A percentile compares a stretch with the other conserved stretches of the same genome.
Evolutionary conservation across 495 filamentous ascomycete genomes (phyloP).

Genomic region (Neurospora sp.): DNA sequence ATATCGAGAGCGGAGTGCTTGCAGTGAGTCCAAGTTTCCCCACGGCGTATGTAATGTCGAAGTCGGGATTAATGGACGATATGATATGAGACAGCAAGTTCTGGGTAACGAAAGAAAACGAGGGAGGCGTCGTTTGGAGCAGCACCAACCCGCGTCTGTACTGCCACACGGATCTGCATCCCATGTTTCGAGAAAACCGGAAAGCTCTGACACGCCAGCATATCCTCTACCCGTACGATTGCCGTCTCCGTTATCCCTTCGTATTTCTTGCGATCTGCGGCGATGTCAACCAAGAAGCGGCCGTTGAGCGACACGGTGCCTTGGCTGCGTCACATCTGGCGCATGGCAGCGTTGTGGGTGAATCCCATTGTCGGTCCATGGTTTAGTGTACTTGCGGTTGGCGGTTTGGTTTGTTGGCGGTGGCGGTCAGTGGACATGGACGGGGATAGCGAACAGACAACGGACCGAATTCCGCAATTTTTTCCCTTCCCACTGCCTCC

Average conservation of each 20-base stretch:
- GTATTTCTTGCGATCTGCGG: not conserved
- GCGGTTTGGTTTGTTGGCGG: not conserved
- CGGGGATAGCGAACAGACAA: not conserved
- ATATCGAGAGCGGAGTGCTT: not conserved
- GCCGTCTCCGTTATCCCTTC: not conserved
- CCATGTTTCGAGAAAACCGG: not conserved
- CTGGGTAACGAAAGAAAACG: not conserved
- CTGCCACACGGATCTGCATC: not conserved
- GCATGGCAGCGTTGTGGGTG: too few species aligned
- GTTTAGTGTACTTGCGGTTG: not conserved
- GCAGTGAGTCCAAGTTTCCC: not conserved
- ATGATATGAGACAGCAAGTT: not conserved
- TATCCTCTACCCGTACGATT: not conserved
- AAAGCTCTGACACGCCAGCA: not conserved
- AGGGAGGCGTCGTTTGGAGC: not conserved
- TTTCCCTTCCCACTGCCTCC: not conserved
- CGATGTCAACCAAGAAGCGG: not conserved
- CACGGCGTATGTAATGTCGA: not conserved
- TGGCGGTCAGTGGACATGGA: not conserved
- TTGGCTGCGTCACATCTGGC: too few species aligned
- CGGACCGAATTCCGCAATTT: not conserved
- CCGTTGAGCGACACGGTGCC: not conserved
- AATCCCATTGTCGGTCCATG: too few species aligned
- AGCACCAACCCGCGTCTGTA: not conserved
- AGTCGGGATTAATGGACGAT: not conserved